Evolutionary conservation across 345 rosid genomes (phyloP).

Genomic region (Barbarea vulgaris): DNA sequence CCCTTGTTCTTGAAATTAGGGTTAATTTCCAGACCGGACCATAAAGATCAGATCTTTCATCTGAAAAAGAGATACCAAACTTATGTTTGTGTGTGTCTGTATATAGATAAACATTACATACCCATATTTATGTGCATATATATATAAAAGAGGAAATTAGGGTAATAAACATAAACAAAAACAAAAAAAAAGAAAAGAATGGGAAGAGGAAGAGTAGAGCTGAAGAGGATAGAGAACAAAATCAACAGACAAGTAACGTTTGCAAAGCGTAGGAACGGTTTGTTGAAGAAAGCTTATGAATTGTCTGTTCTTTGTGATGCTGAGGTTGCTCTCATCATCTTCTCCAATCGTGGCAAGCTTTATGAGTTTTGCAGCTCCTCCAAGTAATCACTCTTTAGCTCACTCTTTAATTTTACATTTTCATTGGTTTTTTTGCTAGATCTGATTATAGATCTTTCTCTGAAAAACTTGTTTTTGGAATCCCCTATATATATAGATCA

Average conservation of each 20-base stretch:
- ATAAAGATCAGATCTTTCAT: conserved; percentile 33
- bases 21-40: not conserved
- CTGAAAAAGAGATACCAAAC: conserved; percentile 29
- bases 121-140: conserved; percentile 24
- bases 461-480: not conserved
- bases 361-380: conserved; percentile 87
- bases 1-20: conserved; percentile 34
- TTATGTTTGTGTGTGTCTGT: conserved; percentile 38
- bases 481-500: conserved; percentile 12
- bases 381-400: conserved; percentile 49
- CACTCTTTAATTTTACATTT: not conserved
- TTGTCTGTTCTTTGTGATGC: conserved; percentile 95
- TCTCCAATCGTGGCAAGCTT: conserved; percentile 98
- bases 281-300: conserved; percentile 97
- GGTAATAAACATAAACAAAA: not conserved
- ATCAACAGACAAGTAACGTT: conserved; percentile 99
- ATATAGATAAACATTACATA: conserved; percentile 31
- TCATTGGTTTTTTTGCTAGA: not conserved
- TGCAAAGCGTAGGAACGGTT: conserved; percentile 92
- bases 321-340: conserved; percentile 93
- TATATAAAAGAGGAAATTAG: conserved; percentile 20
- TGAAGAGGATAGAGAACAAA: conserved; percentile 99
- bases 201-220: conserved; percentile 99
- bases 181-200: too few relatives aligned
- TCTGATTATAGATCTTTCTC: conserved; percentile 27